Evolutionary conservation across 257 asterid species (phyloP).

Genomic region (Solanum chiquidenum): DNA sequence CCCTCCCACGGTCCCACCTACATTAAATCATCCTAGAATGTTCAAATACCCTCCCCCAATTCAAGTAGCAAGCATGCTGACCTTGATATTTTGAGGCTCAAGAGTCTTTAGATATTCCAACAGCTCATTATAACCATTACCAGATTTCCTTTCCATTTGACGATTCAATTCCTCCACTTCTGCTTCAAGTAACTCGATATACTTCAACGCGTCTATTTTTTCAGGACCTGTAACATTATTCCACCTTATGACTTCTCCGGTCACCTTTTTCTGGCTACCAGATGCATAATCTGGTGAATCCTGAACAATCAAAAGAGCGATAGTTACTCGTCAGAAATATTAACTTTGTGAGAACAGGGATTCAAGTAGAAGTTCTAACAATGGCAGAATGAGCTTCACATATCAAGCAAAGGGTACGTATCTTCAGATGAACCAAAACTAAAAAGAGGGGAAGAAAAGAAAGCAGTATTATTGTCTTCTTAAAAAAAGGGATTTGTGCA

Average conservation of each 20-base stretch:
- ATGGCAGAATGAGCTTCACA: neutral
- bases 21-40: neutral
- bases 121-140: slow-evolving; percentile 64
- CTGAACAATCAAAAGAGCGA: slow-evolving; percentile 29
- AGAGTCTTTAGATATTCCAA: slow-evolving; percentile 84
- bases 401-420: neutral
- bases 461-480: neutral
- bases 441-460: neutral
- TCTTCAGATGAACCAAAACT: neutral
- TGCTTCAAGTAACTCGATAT: slow-evolving; percentile 92
- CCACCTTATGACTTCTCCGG: slow-evolving; percentile 97
- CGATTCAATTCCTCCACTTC: slow-evolving; percentile 91
- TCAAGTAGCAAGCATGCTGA: slow-evolving; percentile 12
- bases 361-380: neutral
- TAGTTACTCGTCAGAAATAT: neutral
- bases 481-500: neutral
- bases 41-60: slow-evolving; percentile 4
- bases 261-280: slow-evolving; percentile 87
- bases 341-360: neutral
- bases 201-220: slow-evolving; percentile 80
- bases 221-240: slow-evolving; percentile 84
- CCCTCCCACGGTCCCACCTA: neutral
- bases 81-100: slow-evolving; percentile 98
- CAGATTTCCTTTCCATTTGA: slow-evolving; percentile 71
- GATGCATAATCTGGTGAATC: slow-evolving; percentile 85